A percentile compares a stretch with the other conserved stretches of the same genome.
phyloP scores from a whole-genome alignment of 2,329 filamentous ascomycete species.

The Paraconiothyrium sp. region DNA sequence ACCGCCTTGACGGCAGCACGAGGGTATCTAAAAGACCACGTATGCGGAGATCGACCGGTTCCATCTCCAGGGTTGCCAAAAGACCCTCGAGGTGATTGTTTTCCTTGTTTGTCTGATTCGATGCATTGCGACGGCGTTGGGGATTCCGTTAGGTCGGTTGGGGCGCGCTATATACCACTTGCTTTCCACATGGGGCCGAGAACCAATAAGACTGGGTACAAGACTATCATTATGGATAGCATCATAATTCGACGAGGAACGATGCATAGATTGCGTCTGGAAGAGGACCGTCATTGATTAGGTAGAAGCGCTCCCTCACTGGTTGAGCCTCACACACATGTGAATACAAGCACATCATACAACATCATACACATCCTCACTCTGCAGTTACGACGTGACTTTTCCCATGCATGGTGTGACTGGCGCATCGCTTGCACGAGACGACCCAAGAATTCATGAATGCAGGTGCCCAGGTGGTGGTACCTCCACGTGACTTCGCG shows the following conservation, averaged over 20 bases:
- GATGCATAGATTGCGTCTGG: conserved; percentile 5
- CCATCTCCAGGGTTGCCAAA: conserved; percentile 29
- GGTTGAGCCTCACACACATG: conserved; percentile 42
- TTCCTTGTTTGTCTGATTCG: conserved; percentile 18
- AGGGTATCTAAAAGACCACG: conserved; percentile 38
- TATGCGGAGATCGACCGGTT: conserved; percentile 13
- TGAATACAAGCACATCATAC: conserved; percentile 7
- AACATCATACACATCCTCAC: neutral
- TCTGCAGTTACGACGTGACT: neutral
- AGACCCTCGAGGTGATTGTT: conserved; percentile 28
- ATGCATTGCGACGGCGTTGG: conserved; percentile 48
- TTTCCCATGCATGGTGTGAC: neutral
- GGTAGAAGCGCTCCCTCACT: conserved; percentile 38
- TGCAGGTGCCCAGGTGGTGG: too few relatives aligned
- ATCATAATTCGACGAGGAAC: conserved; percentile 6
- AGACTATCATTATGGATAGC: conserved; percentile 11
- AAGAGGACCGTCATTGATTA: neutral
- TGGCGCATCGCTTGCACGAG: neutral
- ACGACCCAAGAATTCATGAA: too few relatives aligned
- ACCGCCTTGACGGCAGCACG: conserved; percentile 35
- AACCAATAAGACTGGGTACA: conserved; percentile 1
- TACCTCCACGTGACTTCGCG: conserved; percentile 27
- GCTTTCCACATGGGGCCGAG: conserved; percentile 21
- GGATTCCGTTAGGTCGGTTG: conserved; percentile 18
- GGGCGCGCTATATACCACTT: conserved; percentile 40